Base-by-base conservation (phyloP, 768 basidiomycete genomes). In the Tricholoma saponaceum region DNA sequence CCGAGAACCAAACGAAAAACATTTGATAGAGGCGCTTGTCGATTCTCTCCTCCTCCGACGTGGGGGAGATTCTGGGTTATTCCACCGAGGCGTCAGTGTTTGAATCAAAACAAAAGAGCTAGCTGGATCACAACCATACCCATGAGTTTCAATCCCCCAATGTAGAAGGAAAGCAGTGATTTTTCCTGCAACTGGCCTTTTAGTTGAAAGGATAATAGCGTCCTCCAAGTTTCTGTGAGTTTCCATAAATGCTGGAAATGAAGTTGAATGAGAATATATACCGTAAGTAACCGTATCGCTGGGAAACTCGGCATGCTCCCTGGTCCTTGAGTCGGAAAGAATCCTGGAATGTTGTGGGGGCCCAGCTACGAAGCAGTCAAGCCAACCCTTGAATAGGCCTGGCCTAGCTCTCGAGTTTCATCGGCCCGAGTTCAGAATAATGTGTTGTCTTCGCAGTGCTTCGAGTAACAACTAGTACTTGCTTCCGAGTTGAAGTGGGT, bases 1-100 rank as follows among this genome's bases (percentile, higher is more conserved):
- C 78, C 7, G 87, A 83, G 63, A 88, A 85, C 87, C 87, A 89
- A 4, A 88, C 75, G 64, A 85, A 85, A 73, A 88, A 88, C 62
- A 87, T 69, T 58, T 88, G 85, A 63, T 81, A 81, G 51, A 82
- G 78, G 49, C 81, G 79, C 18, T 72, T 79, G 62, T 88, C 86
- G 8, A 64, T 76, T 47, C 86, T 79, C 41, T 81, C 72, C 25
- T 79, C 78, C 1, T 67, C 61, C 0, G 79, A 66, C 1, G 83
- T 79, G 3, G 87, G 87, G 16, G 78, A 68, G 23, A 83, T 86
- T 0, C 86, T 84, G 43, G 10, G 39, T 28, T 28, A 37, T 39
- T 44, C 10, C 53, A 14, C 28, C 14, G 4, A 6, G 20, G 47
- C 13, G 37, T n/a, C n/a, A n/a, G n/a, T 20, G 23, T n/a, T 37